A percentile compares a stretch with the other conserved stretches of the same genome.
Evolutionary conservation across 1,284 basidiomycete species (phyloP).

Genomic region (Laetiporus sulphureus): DNA sequence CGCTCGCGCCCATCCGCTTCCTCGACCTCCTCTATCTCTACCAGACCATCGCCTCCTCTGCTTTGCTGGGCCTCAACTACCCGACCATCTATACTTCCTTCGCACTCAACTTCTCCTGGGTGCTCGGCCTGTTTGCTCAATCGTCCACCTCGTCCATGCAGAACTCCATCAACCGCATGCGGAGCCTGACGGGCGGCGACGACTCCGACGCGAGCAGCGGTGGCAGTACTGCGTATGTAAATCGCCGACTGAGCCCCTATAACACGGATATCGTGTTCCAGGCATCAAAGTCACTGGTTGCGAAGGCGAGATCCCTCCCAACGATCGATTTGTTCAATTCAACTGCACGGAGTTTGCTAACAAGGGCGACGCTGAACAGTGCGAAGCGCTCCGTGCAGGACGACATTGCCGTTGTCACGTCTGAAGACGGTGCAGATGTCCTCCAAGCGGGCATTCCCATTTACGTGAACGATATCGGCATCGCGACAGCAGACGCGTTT

Average conservation of each 20-base stretch:
- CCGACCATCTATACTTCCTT: constrained; percentile 78
- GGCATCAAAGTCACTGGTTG: constrained; percentile 8
- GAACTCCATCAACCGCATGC: constrained; percentile 74
- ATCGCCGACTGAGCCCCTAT: constrained; percentile 75
- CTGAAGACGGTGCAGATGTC: constrained; percentile 52
- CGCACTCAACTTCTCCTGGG: constrained; percentile 85
- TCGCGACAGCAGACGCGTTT: constrained; percentile 78
- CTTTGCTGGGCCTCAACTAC: constrained; percentile 81
- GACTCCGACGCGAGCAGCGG: constrained; percentile 52
- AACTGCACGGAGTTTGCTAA: constrained; percentile 4
- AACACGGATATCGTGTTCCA: constrained; percentile 32
- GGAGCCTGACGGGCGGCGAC: constrained; percentile 74
- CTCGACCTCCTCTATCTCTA: constrained; percentile 80
- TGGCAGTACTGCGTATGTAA: constrained; percentile 67
- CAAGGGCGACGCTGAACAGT: constrained; percentile 7
- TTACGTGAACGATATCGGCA: constrained; percentile 67
- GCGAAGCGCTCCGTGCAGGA: constrained; percentile 26
- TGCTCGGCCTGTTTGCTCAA: constrained; percentile 74
- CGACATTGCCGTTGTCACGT: constrained; percentile 62
- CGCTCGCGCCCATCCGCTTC: constrained; percentile 48
- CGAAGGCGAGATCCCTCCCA: constrained; percentile 11
- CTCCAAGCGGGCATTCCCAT: constrained; percentile 78
- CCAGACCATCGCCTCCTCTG: constrained; percentile 65
- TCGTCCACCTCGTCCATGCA: constrained; percentile 57
- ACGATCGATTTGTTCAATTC: constrained; percentile 15